phyloP scores from a whole-genome alignment of 139 green algal genomes.

The Tetraselmis chui region DNA sequence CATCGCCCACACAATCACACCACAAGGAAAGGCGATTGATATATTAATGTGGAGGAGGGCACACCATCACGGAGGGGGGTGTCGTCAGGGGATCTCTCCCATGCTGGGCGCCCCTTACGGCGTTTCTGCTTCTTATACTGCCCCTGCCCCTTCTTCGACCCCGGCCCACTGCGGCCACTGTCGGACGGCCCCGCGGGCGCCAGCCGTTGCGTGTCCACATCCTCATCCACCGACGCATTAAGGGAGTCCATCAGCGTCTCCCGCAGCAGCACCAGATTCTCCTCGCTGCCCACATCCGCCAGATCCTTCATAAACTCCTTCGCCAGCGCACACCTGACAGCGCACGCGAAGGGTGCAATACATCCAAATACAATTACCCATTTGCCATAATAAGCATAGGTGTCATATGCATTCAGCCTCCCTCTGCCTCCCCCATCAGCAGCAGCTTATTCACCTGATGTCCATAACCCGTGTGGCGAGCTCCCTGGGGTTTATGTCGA shows the following conservation, averaged over 20 bases:
- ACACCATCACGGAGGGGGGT: slow-evolving; percentile 62
- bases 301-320: slow-evolving; percentile 3
- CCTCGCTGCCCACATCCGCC: not conserved
- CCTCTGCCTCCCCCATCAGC: no score
- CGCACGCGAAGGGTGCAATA: no score
- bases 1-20: no score
- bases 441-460: no score
- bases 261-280: slow-evolving; percentile 1
- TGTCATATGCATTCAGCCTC: no score
- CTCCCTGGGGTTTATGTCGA: not conserved
- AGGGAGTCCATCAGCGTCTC: not conserved
- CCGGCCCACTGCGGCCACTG: no score
- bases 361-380: no score
- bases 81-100: slow-evolving; percentile 46
- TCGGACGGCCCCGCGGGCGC: no score
- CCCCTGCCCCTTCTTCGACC: not conserved
- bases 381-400: no score
- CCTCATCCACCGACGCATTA: not conserved
- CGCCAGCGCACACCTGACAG: not conserved
- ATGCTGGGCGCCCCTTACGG: slow-evolving; percentile 35
- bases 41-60: no score
- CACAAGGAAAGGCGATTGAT: no score
- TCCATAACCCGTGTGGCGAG: not conserved
- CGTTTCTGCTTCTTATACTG: slow-evolving; percentile 17
- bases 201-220: no score